A percentile compares a stretch with the other conserved stretches of the same genome.
These are phyloP conservation scores for Amphicarpaea edgeworthii DNA, from an alignment of 306 rosid species.

Conservation along the genomic window DNA sequence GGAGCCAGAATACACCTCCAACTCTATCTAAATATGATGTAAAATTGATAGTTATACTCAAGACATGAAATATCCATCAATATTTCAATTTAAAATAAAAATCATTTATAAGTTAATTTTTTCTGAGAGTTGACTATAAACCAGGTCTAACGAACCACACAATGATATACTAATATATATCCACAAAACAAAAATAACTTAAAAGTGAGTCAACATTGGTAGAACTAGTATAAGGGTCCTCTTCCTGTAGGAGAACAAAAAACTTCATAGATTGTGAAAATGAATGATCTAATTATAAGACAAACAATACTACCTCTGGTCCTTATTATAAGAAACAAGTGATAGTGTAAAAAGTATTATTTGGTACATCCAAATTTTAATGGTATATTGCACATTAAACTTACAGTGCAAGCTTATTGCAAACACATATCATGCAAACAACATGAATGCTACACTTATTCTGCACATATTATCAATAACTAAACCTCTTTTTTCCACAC, in stretches of 20 bases:
- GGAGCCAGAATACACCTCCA: slow-evolving; percentile 17
- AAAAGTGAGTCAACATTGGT: slow-evolving; percentile 11
- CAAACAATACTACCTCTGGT: too few relatives aligned
- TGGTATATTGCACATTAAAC: background rate
- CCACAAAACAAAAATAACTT: background rate
- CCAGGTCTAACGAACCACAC: slow-evolving; percentile 9
- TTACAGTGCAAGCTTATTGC: slow-evolving; percentile 11
- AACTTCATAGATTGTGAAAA: background rate
- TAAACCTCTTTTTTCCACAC: slow-evolving; percentile 25
- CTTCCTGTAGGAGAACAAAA: slow-evolving; percentile 3
- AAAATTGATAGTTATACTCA: slow-evolving; percentile 19
- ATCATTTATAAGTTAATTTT: slow-evolving; percentile 4
- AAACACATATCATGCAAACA: slow-evolving; percentile 33
- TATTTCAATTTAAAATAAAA: slow-evolving; percentile 14
- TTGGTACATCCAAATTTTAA: background rate
- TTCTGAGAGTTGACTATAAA: slow-evolving; percentile 4
- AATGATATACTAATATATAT: slow-evolving; percentile 3
- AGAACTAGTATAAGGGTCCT: slow-evolving; percentile 19
- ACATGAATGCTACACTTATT: slow-evolving; percentile 36
- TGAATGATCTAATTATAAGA: background rate
- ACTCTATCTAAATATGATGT: slow-evolving; percentile 1
- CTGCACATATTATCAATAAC: slow-evolving; percentile 23
- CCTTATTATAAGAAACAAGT: too few relatives aligned
- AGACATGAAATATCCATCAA: slow-evolving; percentile 29
- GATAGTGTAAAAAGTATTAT: too few relatives aligned